These are phyloP conservation scores for Tolypocladium ovalisporum DNA, from an alignment of 2,329 filamentous ascomycete species.

Conservation along the genomic window DNA sequence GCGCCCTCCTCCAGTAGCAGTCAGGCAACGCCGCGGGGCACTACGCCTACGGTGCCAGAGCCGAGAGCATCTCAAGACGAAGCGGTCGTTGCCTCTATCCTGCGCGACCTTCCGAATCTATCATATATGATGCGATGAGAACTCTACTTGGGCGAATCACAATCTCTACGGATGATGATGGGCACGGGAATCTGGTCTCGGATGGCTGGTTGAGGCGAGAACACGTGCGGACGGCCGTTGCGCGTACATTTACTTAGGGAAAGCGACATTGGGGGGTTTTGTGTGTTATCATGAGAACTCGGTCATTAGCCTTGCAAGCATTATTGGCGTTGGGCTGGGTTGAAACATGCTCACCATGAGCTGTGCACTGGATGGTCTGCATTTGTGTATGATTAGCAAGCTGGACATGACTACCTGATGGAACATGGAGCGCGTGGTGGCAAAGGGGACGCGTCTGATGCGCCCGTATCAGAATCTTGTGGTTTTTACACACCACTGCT, in stretches of 20 bases:
- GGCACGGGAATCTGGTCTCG: background rate
- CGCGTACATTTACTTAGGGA: background rate
- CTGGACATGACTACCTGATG: no score
- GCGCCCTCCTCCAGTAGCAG: background rate
- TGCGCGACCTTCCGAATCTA: conserved; percentile 29
- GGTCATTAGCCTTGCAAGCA: background rate
- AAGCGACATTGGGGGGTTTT: background rate
- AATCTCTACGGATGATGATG: background rate
- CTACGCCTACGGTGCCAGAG: background rate
- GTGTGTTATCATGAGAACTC: no score
- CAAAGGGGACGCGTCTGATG: background rate
- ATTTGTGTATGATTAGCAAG: background rate
- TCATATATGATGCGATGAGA: conserved; percentile 33
- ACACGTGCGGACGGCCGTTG: background rate
- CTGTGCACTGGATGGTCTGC: background rate
- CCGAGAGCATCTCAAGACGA: conserved; percentile 12
- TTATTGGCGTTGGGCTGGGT: background rate
- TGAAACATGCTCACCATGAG: background rate
- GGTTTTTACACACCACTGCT: no score
- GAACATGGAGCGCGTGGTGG: background rate
- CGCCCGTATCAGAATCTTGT: no score
- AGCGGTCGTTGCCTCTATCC: conserved; percentile 20
- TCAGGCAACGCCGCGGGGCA: no score
- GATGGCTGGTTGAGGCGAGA: background rate
- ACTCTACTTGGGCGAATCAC: background rate